Conservation (phyloP, 2,329 filamentous ascomycete species). For the Epichloe sibirici region DNA sequence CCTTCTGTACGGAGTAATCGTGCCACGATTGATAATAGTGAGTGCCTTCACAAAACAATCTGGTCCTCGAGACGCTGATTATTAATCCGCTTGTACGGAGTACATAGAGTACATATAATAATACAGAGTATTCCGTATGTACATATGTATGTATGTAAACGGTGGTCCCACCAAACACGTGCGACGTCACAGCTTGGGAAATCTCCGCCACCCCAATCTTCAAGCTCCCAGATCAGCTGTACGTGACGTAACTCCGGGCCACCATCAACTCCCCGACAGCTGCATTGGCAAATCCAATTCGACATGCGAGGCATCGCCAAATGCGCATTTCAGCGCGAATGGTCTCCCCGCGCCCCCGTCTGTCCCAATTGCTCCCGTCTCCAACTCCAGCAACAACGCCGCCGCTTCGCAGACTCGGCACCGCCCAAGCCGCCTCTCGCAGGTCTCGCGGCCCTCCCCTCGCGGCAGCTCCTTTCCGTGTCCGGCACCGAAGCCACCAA, state of each 20-base stretch:
- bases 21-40: no score
- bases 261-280: background rate
- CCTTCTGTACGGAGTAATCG: no score
- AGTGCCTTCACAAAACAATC: no score
- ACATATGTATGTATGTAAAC: no score
- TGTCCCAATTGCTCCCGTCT: conserved; percentile 8
- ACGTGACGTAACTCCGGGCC: background rate
- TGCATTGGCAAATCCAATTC: background rate
- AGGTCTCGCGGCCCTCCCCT: conserved; percentile 47
- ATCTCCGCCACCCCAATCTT: background rate
- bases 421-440: conserved; percentile 31
- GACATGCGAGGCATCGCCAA: conserved; percentile 1
- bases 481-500: conserved; percentile 67
- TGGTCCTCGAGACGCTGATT: no score
- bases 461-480: conserved; percentile 67
- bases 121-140: no score
- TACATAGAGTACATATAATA: no score
- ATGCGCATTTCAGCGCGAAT: conserved; percentile 15
- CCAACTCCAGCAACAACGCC: conserved; percentile 15
- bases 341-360: conserved; percentile 12
- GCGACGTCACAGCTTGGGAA: background rate
- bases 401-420: conserved; percentile 18
- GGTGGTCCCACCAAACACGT: conserved; percentile 4
- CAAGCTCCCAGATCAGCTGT: background rate
- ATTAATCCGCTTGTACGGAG: no score